Evolutionary conservation across 2,329 filamentous ascomycete species (phyloP), one percentile per base, ranked within the genome.

Genomic region (Alternaria sp.): DNA sequence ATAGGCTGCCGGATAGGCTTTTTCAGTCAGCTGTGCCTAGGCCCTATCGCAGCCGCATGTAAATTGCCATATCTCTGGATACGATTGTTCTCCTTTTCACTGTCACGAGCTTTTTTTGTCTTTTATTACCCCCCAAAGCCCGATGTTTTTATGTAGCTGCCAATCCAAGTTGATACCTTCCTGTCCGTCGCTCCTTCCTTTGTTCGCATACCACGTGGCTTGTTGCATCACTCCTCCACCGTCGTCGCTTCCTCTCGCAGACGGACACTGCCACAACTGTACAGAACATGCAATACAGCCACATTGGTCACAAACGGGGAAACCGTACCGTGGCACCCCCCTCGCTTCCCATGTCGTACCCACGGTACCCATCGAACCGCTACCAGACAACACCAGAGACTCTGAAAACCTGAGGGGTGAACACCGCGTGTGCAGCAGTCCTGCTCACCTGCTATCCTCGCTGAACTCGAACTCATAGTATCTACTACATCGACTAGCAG

Each of bases 1-100:
- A 77, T 45, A 65, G 66, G 48, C 60, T 77, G 54, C 74, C 74
- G 17, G 73, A 76, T 26, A 61, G 66, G 28, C 66, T 64, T 50
- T 69, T 74, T 49, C 65, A 67, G 57, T 55, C 60, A n/a, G 53
- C 66, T 39, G 61, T 70, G 33, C 68, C 68, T 10, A 42, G 67
- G 50, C 69, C 70, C 40, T 66, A 68, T 41, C 63, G 68, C 54
- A 72, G 67, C 62, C 67, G 71, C 44, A 59, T 75, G 65, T 75
- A 70, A 63, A 65, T 56, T 56, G 40, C 39, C 23, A 48, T 36
- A 37, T 17, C 45, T 58, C 41, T 51, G 56, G 36, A 51, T 48
- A 59, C 56, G 45, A 56, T 55, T 49, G 41, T 51, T 59, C 46
- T 46, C 41, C 6, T 56, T 50, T 50, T 37, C 33, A 56, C 45